A percentile compares a stretch with the other conserved stretches of the same genome.
Evolutionary conservation across 176 grass and related monocot species (phyloP).

Genomic region (Hyparrhenia diplandra): DNA sequence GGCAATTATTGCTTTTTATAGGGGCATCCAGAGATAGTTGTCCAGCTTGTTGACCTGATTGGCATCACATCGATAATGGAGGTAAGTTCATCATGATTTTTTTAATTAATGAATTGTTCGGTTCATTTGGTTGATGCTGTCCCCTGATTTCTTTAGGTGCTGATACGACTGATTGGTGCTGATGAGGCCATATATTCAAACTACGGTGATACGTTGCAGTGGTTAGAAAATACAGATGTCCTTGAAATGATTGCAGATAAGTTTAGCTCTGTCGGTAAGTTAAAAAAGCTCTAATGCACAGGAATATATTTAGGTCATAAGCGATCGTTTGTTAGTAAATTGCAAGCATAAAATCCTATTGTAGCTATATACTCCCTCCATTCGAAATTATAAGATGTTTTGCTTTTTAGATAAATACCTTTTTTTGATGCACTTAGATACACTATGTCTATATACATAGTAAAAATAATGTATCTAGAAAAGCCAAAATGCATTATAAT

Average conservation of each 20-base stretch:
- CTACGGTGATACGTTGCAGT: slow-evolving; percentile 76
- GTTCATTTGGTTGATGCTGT: slow-evolving; percentile 33
- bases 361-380: background rate
- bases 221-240: slow-evolving; percentile 94
- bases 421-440: no score
- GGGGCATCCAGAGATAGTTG: slow-evolving; percentile 81
- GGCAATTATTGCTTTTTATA: slow-evolving; percentile 27
- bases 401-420: no score
- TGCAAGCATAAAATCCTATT: background rate
- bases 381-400: no score
- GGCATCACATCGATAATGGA: slow-evolving; percentile 97
- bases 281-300: background rate
- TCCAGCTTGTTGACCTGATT: slow-evolving; percentile 90
- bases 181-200: slow-evolving; percentile 96
- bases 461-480: no score
- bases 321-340: background rate
- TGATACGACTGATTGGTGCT: slow-evolving; percentile 89
- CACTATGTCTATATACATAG: no score
- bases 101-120: slow-evolving; percentile 1
- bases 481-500: no score
- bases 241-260: slow-evolving; percentile 96
- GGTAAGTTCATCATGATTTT: slow-evolving; percentile 39
- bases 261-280: slow-evolving; percentile 92
- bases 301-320: background rate
- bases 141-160: slow-evolving; percentile 54